Evolutionary conservation across 2,329 filamentous ascomycete species (phyloP).

Genomic region (Fusarium sp.): DNA sequence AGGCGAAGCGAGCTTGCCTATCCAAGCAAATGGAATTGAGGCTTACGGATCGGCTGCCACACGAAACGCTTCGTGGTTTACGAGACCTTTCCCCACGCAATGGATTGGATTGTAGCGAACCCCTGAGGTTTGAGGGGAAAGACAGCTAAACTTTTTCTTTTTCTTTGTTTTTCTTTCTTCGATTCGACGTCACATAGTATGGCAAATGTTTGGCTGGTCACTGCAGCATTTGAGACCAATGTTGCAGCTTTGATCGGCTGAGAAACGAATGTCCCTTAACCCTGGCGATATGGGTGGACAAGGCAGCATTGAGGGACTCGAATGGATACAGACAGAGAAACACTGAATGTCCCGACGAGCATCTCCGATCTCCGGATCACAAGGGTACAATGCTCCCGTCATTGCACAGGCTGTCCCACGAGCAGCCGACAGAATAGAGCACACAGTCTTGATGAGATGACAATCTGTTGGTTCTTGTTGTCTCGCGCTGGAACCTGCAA

Average conservation of each 20-base stretch:
- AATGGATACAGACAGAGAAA: slow-evolving; percentile 23
- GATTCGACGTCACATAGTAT: slow-evolving; percentile 5
- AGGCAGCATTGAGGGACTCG: slow-evolving; percentile 10
- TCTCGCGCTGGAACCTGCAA: neutral
- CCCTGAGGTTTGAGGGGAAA: slow-evolving; percentile 24
- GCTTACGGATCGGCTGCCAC: slow-evolving; percentile 36
- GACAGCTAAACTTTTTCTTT: slow-evolving; percentile 3
- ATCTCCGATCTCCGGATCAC: neutral
- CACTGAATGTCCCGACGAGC: slow-evolving; percentile 19
- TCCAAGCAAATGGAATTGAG: slow-evolving; percentile 36
- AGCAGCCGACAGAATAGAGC: neutral
- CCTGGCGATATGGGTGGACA: slow-evolving; percentile 13
- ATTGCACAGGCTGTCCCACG: neutral
- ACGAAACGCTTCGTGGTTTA: slow-evolving; percentile 35
- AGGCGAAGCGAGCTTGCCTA: slow-evolving; percentile 8
- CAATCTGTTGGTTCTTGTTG: slow-evolving; percentile 25
- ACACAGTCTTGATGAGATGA: slow-evolving; percentile 9
- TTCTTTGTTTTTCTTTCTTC: neutral
- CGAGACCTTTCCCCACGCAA: slow-evolving; percentile 25
- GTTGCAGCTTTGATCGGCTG: slow-evolving; percentile 33
- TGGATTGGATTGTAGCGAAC: slow-evolving; percentile 34
- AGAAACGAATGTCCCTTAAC: slow-evolving; percentile 12
- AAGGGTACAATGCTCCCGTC: neutral
- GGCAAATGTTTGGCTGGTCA: slow-evolving; percentile 16
- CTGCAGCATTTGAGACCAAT: slow-evolving; percentile 36